These are phyloP conservation scores for Neoboletus brunneissimus DNA, from an alignment of 768 basidiomycete species.

Conservation along the genomic window DNA sequence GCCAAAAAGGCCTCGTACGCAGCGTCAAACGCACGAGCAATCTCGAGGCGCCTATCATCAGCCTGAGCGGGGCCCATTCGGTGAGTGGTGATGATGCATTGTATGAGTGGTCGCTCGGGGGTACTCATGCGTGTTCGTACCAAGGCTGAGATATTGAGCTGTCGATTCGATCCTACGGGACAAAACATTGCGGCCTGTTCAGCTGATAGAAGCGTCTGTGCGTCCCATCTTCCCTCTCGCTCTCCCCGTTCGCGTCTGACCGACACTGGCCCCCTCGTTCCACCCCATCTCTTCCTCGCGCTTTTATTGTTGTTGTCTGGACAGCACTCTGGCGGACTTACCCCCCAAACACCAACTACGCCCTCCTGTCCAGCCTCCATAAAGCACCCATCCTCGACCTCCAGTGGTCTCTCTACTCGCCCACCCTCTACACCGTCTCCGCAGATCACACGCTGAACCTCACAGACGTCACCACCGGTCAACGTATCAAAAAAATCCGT, in stretches of 20 bases:
- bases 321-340: conserved; percentile 90
- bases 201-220: conserved; percentile 86
- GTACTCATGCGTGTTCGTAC: neutral
- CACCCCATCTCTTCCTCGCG: no score
- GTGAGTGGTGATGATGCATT: conserved; percentile 43
- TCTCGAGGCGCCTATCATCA: conserved; percentile 92
- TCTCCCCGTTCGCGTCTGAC: conserved; percentile 2
- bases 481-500: conserved; percentile 74
- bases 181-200: conserved; percentile 93
- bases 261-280: neutral
- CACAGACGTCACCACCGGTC: conserved; percentile 80
- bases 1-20: conserved; percentile 76
- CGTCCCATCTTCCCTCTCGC: conserved; percentile 32
- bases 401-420: conserved; percentile 79
- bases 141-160: conserved; percentile 84
- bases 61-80: conserved; percentile 81
- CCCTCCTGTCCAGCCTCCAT: conserved; percentile 73
- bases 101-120: neutral
- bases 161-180: conserved; percentile 92
- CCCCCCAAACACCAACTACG: conserved; percentile 91
- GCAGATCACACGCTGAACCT: conserved; percentile 84
- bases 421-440: conserved; percentile 75
- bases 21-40: conserved; percentile 90
- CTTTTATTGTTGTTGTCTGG: neutral
- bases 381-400: conserved; percentile 93